A percentile compares a stretch with the other conserved stretches of the same genome.
These are phyloP conservation scores for Malus sylvestris DNA, from an alignment of 306 rosid species.

Conservation along the genomic window DNA sequence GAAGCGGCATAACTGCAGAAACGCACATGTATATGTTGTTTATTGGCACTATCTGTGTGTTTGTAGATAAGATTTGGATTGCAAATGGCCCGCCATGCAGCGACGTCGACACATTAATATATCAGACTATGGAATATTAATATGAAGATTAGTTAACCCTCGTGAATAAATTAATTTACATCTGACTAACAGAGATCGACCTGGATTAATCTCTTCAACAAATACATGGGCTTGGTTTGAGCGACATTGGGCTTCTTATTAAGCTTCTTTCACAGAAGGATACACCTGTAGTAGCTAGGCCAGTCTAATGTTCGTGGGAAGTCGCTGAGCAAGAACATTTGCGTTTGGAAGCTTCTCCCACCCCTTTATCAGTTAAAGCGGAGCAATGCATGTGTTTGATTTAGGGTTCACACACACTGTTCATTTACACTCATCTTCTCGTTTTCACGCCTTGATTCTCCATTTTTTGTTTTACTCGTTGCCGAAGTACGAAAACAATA, in stretches of 20 bases:
- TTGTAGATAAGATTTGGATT: neutral
- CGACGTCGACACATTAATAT: neutral
- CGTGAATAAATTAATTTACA: too few relatives aligned
- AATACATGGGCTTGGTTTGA: neutral
- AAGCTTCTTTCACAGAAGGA: neutral
- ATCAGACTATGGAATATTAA: neutral
- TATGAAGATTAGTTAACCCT: neutral
- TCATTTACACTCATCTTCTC: neutral
- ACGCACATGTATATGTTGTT: conserved; percentile 4
- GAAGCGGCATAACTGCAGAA: neutral
- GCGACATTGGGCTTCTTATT: neutral
- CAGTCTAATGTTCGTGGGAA: neutral
- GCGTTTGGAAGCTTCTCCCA: neutral
- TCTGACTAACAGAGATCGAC: too few relatives aligned
- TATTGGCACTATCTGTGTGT: neutral
- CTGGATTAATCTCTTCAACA: neutral
- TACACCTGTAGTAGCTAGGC: neutral
- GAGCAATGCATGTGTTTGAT: neutral
- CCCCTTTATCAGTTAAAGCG: neutral
- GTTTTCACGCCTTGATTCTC: neutral
- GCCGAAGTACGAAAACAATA: neutral
- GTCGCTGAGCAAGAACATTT: neutral
- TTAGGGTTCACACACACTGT: neutral
- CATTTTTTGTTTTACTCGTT: neutral
- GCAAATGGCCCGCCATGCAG: neutral